A percentile compares a stretch with the other conserved stretches of the same genome.
phyloP scores from a whole-genome alignment of 345 rosid genomes.

The Noccaea caerulescens region DNA sequence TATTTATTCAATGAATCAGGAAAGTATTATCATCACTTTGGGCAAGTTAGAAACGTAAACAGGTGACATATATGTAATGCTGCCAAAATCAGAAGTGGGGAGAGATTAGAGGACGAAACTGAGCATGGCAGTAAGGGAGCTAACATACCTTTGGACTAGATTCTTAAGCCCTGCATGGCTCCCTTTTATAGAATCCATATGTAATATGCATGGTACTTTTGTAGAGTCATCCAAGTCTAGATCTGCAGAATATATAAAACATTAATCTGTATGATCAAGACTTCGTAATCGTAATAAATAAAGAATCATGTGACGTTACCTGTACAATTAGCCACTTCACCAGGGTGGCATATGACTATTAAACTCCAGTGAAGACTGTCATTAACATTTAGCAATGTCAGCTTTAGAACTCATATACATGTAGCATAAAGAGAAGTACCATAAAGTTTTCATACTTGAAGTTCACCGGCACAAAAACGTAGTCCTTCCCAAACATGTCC shows the following conservation, averaged over 20 bases:
- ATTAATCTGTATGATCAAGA: constrained; percentile 26
- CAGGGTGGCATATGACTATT: constrained; percentile 91
- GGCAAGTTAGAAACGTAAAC: constrained; percentile 14
- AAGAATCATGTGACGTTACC: constrained; percentile 54
- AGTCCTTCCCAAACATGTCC: constrained; percentile 90
- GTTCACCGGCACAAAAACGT: constrained; percentile 92
- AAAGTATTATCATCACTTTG: constrained; percentile 12
- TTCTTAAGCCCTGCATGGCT: constrained; percentile 92
- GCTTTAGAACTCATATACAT: constrained; percentile 26
- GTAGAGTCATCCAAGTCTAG: constrained; percentile 52
- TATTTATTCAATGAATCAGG: constrained; percentile 2
- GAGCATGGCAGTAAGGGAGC: constrained; percentile 22
- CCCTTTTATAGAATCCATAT: constrained; percentile 98
- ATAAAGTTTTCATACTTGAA: constrained; percentile 63
- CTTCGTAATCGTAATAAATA: neutral
- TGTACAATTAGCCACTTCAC: constrained; percentile 67
- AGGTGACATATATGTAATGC: constrained; percentile 17
- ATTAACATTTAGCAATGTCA: constrained; percentile 32
- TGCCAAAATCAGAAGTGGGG: constrained; percentile 6
- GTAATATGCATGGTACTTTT: constrained; percentile 86
- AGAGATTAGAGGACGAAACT: constrained; percentile 15
- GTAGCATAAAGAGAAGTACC: constrained; percentile 15
- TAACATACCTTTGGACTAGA: constrained; percentile 84
- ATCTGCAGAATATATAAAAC: constrained; percentile 50
- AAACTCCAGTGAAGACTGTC: constrained; percentile 98